Evolutionary conservation across 2,329 filamentous ascomycete genomes (phyloP), one percentile per base, ranked within the genome.

Genomic region (Myriangium duriaei): DNA sequence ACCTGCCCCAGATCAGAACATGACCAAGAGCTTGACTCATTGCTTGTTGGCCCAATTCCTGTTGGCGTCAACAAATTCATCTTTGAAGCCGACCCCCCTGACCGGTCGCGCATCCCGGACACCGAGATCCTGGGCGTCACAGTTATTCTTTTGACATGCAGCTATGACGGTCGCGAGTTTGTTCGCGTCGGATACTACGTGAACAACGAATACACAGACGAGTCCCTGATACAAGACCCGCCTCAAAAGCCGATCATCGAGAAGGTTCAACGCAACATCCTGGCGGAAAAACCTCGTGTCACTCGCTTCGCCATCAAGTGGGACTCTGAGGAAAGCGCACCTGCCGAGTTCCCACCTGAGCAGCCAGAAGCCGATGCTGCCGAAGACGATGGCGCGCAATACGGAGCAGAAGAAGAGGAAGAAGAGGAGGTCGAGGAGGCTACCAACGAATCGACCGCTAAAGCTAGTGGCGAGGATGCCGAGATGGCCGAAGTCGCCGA

Each of bases 251-350:
- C 87, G 28, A 72, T 92, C 50, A 79, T 96, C 47, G 92, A 98
- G 58, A 84, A 86, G 54, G 85, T 98, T 46, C 76, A 76, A 49
- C 80, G 92, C 51, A 95, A 92, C 56, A 83, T 98, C 35, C 74
- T 98, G 26, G 86, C 87, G 3, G 88, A 96, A 65, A 98, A 98
- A 74, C 91, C 91, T 10, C 77, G 91, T 62, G 91, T 98, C 36
- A 98, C 91, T 18, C 78, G 91, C 47, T 98, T 98, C 56, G 86
- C 87, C 31, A 98, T 98, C 65, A 98, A 98, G 67, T 98, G 91
- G 91, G 91, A 98, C 57, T 91, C 84, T n/a, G 91, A 98, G 55
- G 88, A 87, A 48, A 91, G 86, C 57, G 91, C 91, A 18, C 91
- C 91, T 2, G 79, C 91, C 47, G 88, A 98, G 63, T 98, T 84